These are phyloP conservation scores for Sporothrix globosa DNA, from an alignment of 2,329 filamentous ascomycete genomes.

Conservation along the genomic window DNA sequence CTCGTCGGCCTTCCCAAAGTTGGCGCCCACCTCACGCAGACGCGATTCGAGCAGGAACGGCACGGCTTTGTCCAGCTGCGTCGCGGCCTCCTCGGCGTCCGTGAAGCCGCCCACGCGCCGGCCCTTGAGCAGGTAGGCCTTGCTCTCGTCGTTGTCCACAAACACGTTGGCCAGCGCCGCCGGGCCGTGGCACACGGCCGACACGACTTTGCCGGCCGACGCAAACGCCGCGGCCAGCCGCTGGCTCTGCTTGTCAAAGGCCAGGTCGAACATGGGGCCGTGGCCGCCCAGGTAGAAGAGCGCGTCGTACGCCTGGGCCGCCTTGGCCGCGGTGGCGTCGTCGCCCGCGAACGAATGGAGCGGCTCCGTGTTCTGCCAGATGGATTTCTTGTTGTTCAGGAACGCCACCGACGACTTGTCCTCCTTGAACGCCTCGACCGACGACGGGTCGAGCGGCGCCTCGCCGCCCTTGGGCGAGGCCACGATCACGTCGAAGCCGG, in stretches of 20 bases:
- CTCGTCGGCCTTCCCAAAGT: slow-evolving; percentile 58
- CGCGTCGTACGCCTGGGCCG: slow-evolving; percentile 34
- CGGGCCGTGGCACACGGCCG: slow-evolving; percentile 71
- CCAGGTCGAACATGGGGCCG: slow-evolving; percentile 70
- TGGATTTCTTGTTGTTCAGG: slow-evolving; percentile 55
- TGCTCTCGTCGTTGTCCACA: slow-evolving; percentile 55
- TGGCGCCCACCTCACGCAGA: slow-evolving; percentile 55
- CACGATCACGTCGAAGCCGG: slow-evolving; percentile 58
- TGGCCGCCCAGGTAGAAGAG: slow-evolving; percentile 53
- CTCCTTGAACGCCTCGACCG: slow-evolving; percentile 57
- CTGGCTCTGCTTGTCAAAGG: slow-evolving; percentile 58
- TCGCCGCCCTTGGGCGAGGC: slow-evolving; percentile 66
- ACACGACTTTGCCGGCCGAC: slow-evolving; percentile 63
- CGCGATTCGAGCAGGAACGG: slow-evolving; percentile 65
- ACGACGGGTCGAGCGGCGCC: slow-evolving; percentile 63
- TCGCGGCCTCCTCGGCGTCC: slow-evolving; percentile 58
- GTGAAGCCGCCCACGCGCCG: slow-evolving; percentile 63
- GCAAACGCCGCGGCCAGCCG: slow-evolving; percentile 66
- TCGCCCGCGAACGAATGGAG: slow-evolving; percentile 60
- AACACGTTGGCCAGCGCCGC: slow-evolving; percentile 58
- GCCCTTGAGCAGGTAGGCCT: slow-evolving; percentile 55
- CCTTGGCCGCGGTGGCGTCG: slow-evolving; percentile 38
- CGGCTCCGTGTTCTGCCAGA: slow-evolving; percentile 67
- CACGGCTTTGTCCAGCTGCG: slow-evolving; percentile 47
- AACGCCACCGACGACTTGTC: slow-evolving; percentile 60